Conservation (phyloP, 345 rosid species). For the Kernera saxatilis region DNA sequence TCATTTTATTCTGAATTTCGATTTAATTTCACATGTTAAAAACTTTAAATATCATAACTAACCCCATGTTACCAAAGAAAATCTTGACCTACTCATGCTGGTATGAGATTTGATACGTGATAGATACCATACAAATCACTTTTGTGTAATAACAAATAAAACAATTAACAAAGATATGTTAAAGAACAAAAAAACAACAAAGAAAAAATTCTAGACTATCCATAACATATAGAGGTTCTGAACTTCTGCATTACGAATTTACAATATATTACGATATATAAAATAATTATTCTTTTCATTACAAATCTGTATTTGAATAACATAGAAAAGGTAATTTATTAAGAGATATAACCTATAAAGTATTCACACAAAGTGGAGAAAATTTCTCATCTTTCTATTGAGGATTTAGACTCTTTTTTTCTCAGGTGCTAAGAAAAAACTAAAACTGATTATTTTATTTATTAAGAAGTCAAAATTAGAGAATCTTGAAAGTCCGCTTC, state of each 20-base stretch:
- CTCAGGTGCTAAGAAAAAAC: background rate
- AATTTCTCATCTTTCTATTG: background rate
- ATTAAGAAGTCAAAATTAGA: slow-evolving; percentile 3
- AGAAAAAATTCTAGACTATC: background rate
- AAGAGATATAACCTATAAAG: slow-evolving; percentile 4
- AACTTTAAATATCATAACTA: background rate
- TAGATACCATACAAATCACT: background rate
- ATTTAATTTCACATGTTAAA: background rate
- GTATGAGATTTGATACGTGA: background rate
- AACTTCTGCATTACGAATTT: too few species aligned
- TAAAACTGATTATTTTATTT: background rate
- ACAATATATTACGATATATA: background rate
- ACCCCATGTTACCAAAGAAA: slow-evolving; percentile 7
- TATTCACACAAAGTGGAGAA: slow-evolving; percentile 5
- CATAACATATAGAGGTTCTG: background rate
- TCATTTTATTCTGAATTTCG: background rate
- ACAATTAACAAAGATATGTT: background rate
- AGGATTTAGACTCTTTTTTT: background rate
- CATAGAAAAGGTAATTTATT: background rate
- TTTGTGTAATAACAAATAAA: background rate
- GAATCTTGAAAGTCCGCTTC: slow-evolving; percentile 18
- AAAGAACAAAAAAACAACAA: background rate
- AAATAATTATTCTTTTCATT: background rate
- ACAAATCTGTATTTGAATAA: background rate
- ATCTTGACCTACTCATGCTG: slow-evolving; percentile 5